These are phyloP conservation scores for Astrothelium subdiscretum DNA, from an alignment of 495 filamentous ascomycete species.

Conservation along the genomic window DNA sequence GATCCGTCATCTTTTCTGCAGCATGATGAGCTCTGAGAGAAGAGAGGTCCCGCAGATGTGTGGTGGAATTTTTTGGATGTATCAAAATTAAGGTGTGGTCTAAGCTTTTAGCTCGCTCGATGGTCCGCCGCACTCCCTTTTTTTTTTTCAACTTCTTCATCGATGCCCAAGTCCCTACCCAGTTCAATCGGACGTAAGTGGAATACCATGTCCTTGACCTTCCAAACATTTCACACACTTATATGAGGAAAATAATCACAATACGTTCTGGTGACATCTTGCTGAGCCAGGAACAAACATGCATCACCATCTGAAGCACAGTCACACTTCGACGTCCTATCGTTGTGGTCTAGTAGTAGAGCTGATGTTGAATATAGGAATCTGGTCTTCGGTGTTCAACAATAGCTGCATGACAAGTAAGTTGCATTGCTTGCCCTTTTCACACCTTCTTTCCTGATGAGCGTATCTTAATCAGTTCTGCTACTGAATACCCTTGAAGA, in stretches of 20 bases:
- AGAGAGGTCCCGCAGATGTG: not conserved
- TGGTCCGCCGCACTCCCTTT: not conserved
- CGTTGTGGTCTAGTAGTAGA: not conserved
- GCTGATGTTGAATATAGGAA: not conserved
- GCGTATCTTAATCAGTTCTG: conserved; percentile 35
- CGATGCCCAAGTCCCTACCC: not conserved
- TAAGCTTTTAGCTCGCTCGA: not conserved
- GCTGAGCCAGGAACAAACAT: conserved; percentile 95
- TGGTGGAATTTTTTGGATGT: not conserved
- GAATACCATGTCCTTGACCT: too few relatives aligned
- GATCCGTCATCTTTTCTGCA: conserved; percentile 39
- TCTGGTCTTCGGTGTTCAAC: not conserved
- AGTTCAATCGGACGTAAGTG: too few relatives aligned
- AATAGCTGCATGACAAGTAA: not conserved
- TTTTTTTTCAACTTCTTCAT: not conserved
- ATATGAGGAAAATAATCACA: conserved; percentile 51
- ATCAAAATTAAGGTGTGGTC: not conserved
- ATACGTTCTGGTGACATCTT: conserved; percentile 57
- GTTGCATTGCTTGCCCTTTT: not conserved
- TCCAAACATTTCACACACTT: not conserved
- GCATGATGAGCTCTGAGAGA: not conserved
- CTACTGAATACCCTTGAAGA: conserved; percentile 34
- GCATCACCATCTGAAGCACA: conserved; percentile 94
- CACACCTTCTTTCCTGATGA: conserved; percentile 25
- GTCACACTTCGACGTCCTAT: not conserved